Conservation (phyloP, 495 filamentous ascomycete species). For the Hypomontagnella submonticulosa region DNA sequence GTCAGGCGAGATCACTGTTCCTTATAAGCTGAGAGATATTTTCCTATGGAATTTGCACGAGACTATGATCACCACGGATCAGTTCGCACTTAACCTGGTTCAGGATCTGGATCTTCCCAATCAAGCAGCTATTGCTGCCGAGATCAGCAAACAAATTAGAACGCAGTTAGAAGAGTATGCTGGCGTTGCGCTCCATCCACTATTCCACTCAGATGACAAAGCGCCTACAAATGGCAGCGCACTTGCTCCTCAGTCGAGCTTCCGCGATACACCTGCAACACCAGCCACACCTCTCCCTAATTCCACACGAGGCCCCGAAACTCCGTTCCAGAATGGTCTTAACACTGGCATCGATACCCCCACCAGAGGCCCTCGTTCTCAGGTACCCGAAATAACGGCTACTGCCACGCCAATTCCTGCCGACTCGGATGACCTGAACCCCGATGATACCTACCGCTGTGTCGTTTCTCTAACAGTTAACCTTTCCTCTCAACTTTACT, state of each 20-base stretch:
- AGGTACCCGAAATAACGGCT: constrained; percentile 58
- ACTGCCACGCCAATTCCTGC: constrained; percentile 62
- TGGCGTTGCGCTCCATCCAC: constrained; percentile 89
- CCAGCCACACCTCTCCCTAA: constrained; percentile 59
- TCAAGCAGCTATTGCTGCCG: constrained; percentile 68
- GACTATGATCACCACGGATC: constrained; percentile 90
- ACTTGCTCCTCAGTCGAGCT: constrained; percentile 49
- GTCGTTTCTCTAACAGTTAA: constrained; percentile 93
- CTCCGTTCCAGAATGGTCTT: constrained; percentile 55
- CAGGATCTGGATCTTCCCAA: constrained; percentile 94
- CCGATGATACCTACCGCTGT: constrained; percentile 91
- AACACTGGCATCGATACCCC: constrained; percentile 49
- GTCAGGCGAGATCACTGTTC: constrained; percentile 77
- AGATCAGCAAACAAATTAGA: constrained; percentile 93
- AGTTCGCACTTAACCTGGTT: constrained; percentile 89
- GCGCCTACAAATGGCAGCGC: constrained; percentile 33
- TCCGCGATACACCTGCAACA: constrained; percentile 53
- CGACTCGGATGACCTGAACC: constrained; percentile 72
- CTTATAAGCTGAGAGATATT: constrained; percentile 88
- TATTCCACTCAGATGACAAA: constrained; percentile 74
- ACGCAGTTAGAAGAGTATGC: constrained; percentile 97
- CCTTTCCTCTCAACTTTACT: constrained; percentile 89
- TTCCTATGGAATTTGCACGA: constrained; percentile 99
- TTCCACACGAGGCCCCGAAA: constrained; percentile 57
- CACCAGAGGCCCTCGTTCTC: constrained; percentile 41